Conservation (phyloP, 208 protist species). For the Trypanosoma rangeli region DNA sequence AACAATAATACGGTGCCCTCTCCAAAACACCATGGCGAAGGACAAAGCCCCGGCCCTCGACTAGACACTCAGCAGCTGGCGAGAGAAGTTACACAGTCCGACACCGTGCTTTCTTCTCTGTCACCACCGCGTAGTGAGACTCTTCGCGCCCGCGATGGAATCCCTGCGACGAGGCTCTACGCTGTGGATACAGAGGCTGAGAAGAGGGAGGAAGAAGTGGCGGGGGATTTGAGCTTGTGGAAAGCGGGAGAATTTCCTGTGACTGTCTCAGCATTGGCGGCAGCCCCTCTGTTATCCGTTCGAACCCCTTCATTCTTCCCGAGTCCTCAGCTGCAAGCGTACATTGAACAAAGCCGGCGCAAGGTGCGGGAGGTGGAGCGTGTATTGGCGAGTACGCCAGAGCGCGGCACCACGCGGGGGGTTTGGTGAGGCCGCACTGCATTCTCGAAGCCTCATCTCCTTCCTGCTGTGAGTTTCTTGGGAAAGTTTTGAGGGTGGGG, state of each 20-base stretch:
- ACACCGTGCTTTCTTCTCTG: not conserved
- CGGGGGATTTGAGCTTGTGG: not conserved
- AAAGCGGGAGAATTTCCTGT: not conserved
- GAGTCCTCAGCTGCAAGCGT: slow-evolving; percentile 63
- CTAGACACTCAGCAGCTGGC: not conserved
- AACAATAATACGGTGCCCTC: not conserved
- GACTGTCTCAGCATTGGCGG: not conserved
- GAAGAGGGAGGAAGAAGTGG: not conserved
- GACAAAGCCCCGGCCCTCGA: not conserved
- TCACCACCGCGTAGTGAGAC: not conserved
- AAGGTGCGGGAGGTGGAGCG: slow-evolving; percentile 66
- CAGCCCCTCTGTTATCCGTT: slow-evolving; percentile 17
- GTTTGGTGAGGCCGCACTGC: not conserved
- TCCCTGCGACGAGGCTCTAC: not conserved
- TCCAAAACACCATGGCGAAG: not conserved
- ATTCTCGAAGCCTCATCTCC: not conserved
- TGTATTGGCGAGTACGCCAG: slow-evolving; percentile 34
- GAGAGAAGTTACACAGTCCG: not conserved
- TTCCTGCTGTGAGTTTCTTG: slow-evolving; percentile 8
- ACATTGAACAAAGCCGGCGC: slow-evolving; percentile 60
- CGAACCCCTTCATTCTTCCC: slow-evolving; percentile 28
- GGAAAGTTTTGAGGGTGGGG: slow-evolving; percentile 10
- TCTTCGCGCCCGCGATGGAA: not conserved
- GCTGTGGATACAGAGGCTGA: not conserved
- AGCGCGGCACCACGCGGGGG: not conserved